Evolutionary conservation across 2,329 filamentous ascomycete genomes (phyloP), one percentile per base, ranked within the genome.

Genomic region (Cladosporium sp.): DNA sequence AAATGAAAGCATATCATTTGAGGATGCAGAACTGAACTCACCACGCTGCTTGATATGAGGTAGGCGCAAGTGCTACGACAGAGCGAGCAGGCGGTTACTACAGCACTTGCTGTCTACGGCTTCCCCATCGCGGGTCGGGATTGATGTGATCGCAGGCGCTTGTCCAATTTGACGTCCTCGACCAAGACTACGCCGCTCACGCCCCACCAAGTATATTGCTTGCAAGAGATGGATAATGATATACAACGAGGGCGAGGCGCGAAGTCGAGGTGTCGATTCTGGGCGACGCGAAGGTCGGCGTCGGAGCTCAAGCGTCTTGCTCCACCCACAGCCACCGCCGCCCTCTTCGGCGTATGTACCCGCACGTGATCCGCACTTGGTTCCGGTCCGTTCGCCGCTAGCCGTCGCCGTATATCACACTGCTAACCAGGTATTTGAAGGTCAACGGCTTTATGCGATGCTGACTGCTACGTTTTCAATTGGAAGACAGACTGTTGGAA

Each of bases 81-180:
- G 40, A 36, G 43, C 43, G 43, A 47, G 43, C 43, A 47, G 43
- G 43, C 19, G 40, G 30, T 45, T 30, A 45, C 52, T 37, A 47
- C 39, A 25, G 54, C 54, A 38, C 34, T 56, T 56, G 54, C 54
- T 49, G 54, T 39, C 36, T 47, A 45, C 34, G 54, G 22, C 19
- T 40, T 19, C 42, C 34, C 34, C 54, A 56, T 56, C 11, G 34
- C 54, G 42, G 30, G 30, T 19, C 7, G 14, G 14, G 22, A n/a
- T 34, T 34, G 30, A 34, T 9, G 30, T 34, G 30, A 34, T 34
- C 30, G 30, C 30, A 34, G 30, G 30, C 14, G 14, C 20, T 28
- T 28, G 4, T 45, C 25, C 25, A 47, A 47, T 47, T 34, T 34
- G 30, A 34, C 30, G 25, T 47, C 43, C 14, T 47, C 14, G n/a